Evolutionary conservation across 179 eudicot species (phyloP).

Genomic region (Camellia oleifera): DNA sequence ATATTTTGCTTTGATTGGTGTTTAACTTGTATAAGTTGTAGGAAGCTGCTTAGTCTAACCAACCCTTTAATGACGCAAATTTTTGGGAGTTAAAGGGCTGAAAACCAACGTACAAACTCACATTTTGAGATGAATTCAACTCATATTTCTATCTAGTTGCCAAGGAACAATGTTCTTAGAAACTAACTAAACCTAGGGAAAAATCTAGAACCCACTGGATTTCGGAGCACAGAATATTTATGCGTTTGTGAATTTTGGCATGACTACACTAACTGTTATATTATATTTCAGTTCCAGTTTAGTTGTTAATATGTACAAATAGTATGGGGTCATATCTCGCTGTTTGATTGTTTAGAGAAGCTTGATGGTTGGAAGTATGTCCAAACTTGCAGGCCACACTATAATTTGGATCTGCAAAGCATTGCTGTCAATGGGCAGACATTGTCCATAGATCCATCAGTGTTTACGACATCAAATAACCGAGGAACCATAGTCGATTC

Average conservation of each 20-base stretch:
- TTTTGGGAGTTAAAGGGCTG: neutral
- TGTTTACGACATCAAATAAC: conserved; percentile 60
- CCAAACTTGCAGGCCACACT: conserved; percentile 73
- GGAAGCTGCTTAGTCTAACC: neutral
- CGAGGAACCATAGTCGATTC: conserved; percentile 93
- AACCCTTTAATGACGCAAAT: neutral
- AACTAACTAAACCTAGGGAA: neutral
- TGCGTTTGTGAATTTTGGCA: neutral
- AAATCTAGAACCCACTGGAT: too few relatives aligned
- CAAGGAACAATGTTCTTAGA: neutral
- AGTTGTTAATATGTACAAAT: neutral
- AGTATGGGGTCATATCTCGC: neutral
- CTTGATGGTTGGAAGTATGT: conserved; percentile 6
- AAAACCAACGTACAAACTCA: neutral
- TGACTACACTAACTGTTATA: neutral
- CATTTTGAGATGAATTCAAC: too few relatives aligned
- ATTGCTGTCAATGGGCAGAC: conserved; percentile 75
- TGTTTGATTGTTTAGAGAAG: neutral
- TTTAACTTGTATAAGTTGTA: neutral
- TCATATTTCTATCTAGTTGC: too few relatives aligned
- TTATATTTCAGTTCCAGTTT: conserved; percentile 1
- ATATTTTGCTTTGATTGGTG: neutral
- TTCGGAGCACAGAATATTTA: neutral
- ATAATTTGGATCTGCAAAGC: conserved; percentile 77
- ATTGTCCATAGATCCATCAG: conserved; percentile 61